Conservation (phyloP, 1,284 basidiomycete species). For the Ustanciosporium gigantosporum region DNA sequence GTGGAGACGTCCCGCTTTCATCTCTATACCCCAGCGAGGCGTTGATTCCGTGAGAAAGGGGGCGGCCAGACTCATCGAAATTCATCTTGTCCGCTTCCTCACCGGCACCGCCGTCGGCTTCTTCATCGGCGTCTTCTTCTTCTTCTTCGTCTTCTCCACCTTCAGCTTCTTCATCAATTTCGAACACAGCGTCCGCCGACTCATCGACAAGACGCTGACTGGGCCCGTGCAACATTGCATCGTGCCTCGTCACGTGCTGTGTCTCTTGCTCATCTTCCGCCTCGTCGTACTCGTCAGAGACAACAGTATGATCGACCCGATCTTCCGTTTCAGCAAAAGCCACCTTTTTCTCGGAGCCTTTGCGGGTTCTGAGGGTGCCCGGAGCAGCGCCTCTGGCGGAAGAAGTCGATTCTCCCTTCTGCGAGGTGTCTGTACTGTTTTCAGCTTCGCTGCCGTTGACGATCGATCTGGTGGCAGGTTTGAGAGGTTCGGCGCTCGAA, state of each 20-base stretch:
- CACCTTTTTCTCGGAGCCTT: slow-evolving; percentile 46
- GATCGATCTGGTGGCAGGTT: slow-evolving; percentile 30
- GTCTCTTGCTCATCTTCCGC: slow-evolving; percentile 7
- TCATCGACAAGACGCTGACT: slow-evolving; percentile 20
- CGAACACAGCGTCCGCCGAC: slow-evolving; percentile 43
- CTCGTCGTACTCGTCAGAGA: slow-evolving; percentile 24
- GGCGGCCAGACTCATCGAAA: slow-evolving; percentile 25
- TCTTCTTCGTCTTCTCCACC: slow-evolving; percentile 4
- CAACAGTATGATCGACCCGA: slow-evolving; percentile 22
- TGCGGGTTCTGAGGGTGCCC: slow-evolving; percentile 11
- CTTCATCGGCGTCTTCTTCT: slow-evolving; percentile 9
- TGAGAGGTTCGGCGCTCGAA: slow-evolving; percentile 33
- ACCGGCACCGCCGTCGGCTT: slow-evolving; percentile 3
- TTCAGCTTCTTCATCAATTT: slow-evolving; percentile 50
- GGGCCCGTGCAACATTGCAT: not conserved
- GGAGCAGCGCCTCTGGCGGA: not conserved
- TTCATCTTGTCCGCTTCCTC: slow-evolving; percentile 20
- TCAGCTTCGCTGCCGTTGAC: slow-evolving; percentile 1
- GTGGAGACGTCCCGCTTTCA: not conserved
- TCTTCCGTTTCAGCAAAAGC: slow-evolving; percentile 51
- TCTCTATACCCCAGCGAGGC: slow-evolving; percentile 14
- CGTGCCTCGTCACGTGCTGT: slow-evolving; percentile 1
- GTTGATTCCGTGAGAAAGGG: slow-evolving; percentile 24
- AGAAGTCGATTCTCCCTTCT: not conserved
- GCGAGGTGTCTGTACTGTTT: not conserved